phyloP scores from a whole-genome alignment of 768 basidiomycete species.

The Holtermannia corniformis region DNA sequence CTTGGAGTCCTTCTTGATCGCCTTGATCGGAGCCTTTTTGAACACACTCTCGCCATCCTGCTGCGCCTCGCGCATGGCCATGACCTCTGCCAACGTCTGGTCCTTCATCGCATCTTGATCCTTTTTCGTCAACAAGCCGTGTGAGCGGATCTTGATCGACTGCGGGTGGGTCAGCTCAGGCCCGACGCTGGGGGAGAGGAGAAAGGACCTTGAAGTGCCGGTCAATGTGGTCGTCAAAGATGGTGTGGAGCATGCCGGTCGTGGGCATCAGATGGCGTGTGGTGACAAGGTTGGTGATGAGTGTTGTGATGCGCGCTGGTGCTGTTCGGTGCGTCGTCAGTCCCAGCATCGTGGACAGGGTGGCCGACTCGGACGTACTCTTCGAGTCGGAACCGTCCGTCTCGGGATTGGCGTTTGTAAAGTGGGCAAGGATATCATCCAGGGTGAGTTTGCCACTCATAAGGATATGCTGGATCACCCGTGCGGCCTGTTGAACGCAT shows the following conservation, averaged over 20 bases:
- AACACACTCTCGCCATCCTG: neutral
- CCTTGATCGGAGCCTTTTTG: neutral
- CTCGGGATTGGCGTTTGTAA: neutral
- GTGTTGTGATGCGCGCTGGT: neutral
- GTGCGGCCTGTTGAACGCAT: neutral
- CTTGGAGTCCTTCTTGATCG: neutral
- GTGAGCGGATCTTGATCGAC: neutral
- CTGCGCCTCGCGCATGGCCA: neutral
- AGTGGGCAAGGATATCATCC: neutral
- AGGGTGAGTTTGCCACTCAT: neutral
- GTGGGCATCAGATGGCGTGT: neutral
- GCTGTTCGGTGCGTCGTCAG: constrained; percentile 1
- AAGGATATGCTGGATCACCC: neutral
- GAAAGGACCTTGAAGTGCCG: no score
- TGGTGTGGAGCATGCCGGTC: neutral
- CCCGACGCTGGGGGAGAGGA: no score
- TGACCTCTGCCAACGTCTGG: neutral
- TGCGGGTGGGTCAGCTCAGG: no score
- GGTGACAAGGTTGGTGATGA: neutral
- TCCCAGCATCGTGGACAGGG: neutral
- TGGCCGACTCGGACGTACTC: neutral
- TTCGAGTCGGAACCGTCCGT: neutral
- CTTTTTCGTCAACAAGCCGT: neutral
- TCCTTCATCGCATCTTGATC: neutral
- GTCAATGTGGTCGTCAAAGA: neutral